phyloP scores from a whole-genome alignment of 2,329 filamentous ascomycete genomes.

The Trichophyton schoenleinii region DNA sequence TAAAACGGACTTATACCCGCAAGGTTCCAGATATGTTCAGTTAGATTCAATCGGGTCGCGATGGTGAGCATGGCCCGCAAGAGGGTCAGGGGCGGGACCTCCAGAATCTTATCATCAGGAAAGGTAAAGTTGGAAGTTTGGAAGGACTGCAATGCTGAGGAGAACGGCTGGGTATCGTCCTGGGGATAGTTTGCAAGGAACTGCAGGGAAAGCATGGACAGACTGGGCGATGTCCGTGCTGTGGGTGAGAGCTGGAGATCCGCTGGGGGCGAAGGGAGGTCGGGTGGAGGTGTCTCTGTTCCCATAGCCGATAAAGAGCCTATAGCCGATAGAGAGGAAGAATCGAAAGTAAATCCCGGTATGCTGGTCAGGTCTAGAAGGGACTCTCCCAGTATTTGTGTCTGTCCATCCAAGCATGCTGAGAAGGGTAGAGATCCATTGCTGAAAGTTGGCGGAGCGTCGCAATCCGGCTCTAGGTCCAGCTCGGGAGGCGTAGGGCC shows the following conservation, averaged over 20 bases:
- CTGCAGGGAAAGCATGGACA: conserved; percentile 8
- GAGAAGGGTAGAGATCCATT: background rate
- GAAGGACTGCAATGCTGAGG: conserved; percentile 14
- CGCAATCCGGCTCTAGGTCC: background rate
- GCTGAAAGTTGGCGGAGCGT: background rate
- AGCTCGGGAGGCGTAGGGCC: conserved; percentile 3
- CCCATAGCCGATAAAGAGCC: background rate
- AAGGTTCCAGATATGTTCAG: conserved; percentile 36
- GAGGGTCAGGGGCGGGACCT: conserved; percentile 39
- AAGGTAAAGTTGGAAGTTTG: conserved; percentile 22
- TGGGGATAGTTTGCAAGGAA: conserved; percentile 9
- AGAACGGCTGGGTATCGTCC: conserved; percentile 11
- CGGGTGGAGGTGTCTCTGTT: background rate
- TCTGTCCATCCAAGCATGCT: background rate
- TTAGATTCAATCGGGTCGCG: conserved; percentile 35
- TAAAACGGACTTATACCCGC: conserved; percentile 38
- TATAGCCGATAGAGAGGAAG: background rate
- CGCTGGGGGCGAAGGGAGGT: conserved; percentile 6
- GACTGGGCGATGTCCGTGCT: conserved; percentile 2
- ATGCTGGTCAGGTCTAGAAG: conserved; percentile 2
- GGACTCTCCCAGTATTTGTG: background rate
- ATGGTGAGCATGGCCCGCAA: conserved; percentile 39
- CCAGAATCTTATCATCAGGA: conserved; percentile 39
- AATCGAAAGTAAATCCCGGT: background rate
- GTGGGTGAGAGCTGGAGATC: conserved; percentile 5